Conservation (phyloP, 192 early-diverging fungal species). For the Backusella mclennaniae region DNA sequence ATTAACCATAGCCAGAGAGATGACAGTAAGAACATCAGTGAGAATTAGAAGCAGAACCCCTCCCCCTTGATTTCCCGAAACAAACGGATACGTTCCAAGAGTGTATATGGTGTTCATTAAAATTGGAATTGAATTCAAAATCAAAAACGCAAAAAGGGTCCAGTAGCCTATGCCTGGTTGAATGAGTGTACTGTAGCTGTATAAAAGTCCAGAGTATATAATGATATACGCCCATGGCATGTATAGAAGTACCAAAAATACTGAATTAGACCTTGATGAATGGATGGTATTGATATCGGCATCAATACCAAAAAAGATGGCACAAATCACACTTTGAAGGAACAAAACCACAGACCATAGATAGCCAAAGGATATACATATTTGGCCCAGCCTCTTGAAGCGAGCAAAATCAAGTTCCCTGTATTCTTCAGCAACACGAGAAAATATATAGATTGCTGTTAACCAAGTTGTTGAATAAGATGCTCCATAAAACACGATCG, state of each 20-base stretch:
- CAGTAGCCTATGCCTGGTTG: neutral
- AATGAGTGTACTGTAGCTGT: neutral
- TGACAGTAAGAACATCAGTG: neutral
- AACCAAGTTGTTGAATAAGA: neutral
- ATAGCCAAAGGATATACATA: neutral
- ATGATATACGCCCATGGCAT: neutral
- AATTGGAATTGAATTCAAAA: slow-evolving; percentile 7
- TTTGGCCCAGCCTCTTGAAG: neutral
- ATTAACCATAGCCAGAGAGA: neutral
- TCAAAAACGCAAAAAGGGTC: neutral
- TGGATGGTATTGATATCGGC: neutral
- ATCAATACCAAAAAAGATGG: neutral
- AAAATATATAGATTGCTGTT: neutral
- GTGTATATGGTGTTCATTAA: neutral
- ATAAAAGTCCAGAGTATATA: neutral
- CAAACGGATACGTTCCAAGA: neutral
- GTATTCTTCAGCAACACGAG: neutral
- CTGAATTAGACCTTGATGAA: neutral
- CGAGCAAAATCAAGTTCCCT: neutral
- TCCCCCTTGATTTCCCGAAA: neutral
- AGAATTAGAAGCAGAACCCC: neutral
- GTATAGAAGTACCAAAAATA: neutral
- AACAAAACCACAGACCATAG: neutral
- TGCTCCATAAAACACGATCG: neutral
- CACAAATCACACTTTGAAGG: neutral